A percentile compares a stretch with the other conserved stretches of the same genome.
These are phyloP conservation scores for Diplotaxis tenuifolia DNA, from an alignment of 345 rosid species.

Conservation along the genomic window DNA sequence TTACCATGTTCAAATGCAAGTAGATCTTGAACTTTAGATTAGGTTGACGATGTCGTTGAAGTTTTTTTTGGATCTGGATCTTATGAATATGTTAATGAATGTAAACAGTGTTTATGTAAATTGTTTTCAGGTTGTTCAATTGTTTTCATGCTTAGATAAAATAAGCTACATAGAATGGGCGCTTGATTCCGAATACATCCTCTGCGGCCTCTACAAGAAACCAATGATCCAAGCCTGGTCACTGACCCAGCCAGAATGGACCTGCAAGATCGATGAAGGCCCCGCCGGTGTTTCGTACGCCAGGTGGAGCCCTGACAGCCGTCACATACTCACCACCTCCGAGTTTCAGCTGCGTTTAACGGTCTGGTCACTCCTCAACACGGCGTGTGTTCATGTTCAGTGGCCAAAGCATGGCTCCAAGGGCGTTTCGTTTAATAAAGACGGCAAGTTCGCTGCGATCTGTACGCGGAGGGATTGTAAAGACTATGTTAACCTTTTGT, in stretches of 20 bases:
- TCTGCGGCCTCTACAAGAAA: slow-evolving; percentile 83
- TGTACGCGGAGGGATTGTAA: slow-evolving; percentile 95
- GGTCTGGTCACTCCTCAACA: slow-evolving; percentile 89
- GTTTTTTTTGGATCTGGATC: neutral
- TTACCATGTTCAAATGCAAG: slow-evolving; percentile 23
- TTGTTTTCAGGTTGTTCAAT: slow-evolving; percentile 85
- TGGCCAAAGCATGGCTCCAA: slow-evolving; percentile 95
- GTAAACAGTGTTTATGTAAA: neutral
- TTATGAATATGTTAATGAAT: slow-evolving; percentile 3
- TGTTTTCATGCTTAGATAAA: slow-evolving; percentile 96
- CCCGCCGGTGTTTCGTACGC: slow-evolving; percentile 95
- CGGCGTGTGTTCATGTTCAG: slow-evolving; percentile 94
- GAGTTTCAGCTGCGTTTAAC: slow-evolving; percentile 89
- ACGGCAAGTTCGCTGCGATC: slow-evolving; percentile 85
- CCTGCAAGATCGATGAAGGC: slow-evolving; percentile 97
- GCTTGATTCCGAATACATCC: slow-evolving; percentile 87
- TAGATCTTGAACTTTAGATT: slow-evolving; percentile 8
- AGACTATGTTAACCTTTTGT: slow-evolving; percentile 80
- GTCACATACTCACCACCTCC: slow-evolving; percentile 88
- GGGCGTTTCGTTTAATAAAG: slow-evolving; percentile 76
- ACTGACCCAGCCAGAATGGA: slow-evolving; percentile 88
- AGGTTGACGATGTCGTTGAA: no score
- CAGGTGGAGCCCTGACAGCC: slow-evolving; percentile 98
- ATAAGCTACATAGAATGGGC: slow-evolving; percentile 98
- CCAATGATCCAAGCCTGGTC: slow-evolving; percentile 99